Percentiles rank a stretch among this genome's conserved stretches.
Evolutionary conservation across 2,329 filamentous ascomycete species (phyloP).

Genomic region (Xylariaceae sp.): DNA sequence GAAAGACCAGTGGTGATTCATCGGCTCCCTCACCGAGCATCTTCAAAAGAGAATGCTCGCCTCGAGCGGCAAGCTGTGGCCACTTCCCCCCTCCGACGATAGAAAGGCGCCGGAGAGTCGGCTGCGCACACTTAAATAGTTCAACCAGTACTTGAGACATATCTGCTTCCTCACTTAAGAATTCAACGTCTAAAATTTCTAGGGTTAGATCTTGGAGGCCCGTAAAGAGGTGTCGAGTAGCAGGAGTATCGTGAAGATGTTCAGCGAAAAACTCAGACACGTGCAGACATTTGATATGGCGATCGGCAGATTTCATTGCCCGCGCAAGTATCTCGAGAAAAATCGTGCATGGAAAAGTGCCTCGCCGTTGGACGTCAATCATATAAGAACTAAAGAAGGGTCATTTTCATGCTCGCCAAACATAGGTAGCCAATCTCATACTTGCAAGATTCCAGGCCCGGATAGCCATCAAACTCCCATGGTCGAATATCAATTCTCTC

Average conservation of each 20-base stretch:
- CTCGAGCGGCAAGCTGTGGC: conserved; percentile 5
- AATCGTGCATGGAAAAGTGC: conserved; percentile 10
- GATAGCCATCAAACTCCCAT: conserved; percentile 18
- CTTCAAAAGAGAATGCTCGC: conserved; percentile 24
- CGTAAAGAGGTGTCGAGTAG: conserved; percentile 22
- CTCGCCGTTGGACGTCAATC: conserved; percentile 10
- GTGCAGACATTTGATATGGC: conserved; percentile 10
- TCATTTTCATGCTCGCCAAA: background rate
- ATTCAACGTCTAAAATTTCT: conserved; percentile 14
- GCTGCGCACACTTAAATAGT: conserved; percentile 17
- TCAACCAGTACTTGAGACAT: conserved; percentile 10
- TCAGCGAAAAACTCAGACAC: conserved; percentile 14
- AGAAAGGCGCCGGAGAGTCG: conserved; percentile 16
- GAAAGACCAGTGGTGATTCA: conserved; percentile 18
- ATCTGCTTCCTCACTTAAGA: conserved; percentile 10
- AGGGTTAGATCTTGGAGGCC: conserved; percentile 20
- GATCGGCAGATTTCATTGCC: conserved; percentile 10
- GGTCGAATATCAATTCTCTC: conserved; percentile 17
- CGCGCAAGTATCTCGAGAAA: conserved; percentile 13
- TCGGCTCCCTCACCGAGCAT: conserved; percentile 15
- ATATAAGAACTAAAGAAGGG: conserved; percentile 11
- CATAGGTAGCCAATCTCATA: conserved; percentile 2
- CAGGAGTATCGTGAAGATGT: conserved; percentile 13
- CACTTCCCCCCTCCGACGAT: conserved; percentile 20
- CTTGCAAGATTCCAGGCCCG: conserved; percentile 15